phyloP scores from a whole-genome alignment of 2,329 filamentous ascomycete genomes.

The Botrytis aclada region DNA sequence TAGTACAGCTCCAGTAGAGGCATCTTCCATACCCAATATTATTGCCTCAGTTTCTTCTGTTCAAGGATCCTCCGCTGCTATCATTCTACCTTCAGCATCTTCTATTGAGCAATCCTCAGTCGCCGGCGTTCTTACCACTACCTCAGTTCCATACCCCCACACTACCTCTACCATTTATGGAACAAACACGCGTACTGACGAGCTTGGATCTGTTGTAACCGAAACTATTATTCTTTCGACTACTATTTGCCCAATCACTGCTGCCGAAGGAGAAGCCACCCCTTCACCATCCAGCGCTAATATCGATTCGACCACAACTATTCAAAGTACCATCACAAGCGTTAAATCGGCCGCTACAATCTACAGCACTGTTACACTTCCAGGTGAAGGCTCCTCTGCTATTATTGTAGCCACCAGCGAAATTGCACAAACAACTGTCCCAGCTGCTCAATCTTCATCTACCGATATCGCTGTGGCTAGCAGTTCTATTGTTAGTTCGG shows the following conservation, averaged over 20 bases:
- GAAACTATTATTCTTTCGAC: conserved; percentile 17
- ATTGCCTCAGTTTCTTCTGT: background rate
- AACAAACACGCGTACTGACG: conserved; percentile 10
- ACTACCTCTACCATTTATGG: conserved; percentile 9
- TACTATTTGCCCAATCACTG: conserved; percentile 9
- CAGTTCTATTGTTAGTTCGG: background rate
- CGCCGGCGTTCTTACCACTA: background rate
- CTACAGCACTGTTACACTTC: conserved; percentile 8
- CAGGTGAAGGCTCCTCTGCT: background rate
- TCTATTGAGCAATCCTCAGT: background rate
- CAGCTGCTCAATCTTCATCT: background rate
- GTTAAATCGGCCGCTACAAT: background rate
- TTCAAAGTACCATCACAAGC: background rate
- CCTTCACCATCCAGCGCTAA: background rate
- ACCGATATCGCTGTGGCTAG: background rate
- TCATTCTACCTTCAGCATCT: background rate
- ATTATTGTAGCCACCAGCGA: background rate
- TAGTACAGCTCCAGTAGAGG: background rate
- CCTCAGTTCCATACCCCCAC: background rate
- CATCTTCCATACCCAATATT: background rate
- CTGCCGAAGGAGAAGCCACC: background rate
- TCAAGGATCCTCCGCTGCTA: background rate
- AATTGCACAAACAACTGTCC: background rate
- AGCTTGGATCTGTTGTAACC: conserved; percentile 14
- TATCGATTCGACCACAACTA: background rate